Percentiles rank a stretch among this genome's conserved stretches.
These are phyloP conservation scores for Centaurea solstitialis DNA, from an alignment of 129 eudicot genomes.

Conservation along the genomic window DNA sequence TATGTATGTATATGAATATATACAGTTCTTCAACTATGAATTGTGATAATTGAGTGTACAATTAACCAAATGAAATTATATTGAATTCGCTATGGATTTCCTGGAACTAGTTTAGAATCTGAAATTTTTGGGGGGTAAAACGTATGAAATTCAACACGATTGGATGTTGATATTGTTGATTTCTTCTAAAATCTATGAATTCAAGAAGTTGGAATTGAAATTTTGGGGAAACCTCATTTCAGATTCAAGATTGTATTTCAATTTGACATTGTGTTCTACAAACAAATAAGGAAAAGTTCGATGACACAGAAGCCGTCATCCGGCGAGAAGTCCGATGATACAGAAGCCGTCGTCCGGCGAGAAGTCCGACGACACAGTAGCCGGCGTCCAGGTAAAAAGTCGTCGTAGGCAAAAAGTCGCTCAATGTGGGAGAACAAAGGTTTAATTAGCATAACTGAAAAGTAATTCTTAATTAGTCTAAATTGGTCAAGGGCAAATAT, in stretches of 20 bases:
- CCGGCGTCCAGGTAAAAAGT: too few relatives aligned
- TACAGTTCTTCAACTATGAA: not conserved
- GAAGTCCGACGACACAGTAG: too few relatives aligned
- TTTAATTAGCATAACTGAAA: too few relatives aligned
- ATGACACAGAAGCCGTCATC: too few relatives aligned
- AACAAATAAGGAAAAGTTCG: not conserved
- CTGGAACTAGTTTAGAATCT: not conserved
- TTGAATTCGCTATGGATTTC: not conserved
- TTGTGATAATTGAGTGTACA: not conserved
- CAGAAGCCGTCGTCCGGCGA: too few relatives aligned
- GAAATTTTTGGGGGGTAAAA: not conserved
- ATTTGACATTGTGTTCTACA: not conserved
- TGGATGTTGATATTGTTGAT: not conserved
- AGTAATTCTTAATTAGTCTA: too few relatives aligned
- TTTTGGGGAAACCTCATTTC: not conserved
- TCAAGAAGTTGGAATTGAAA: not conserved
- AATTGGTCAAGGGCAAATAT: too few relatives aligned
- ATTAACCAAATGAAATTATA: not conserved
- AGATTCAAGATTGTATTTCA: not conserved
- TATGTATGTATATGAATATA: conserved; percentile 1
- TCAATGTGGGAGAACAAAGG: too few relatives aligned
- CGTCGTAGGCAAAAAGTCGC: too few relatives aligned
- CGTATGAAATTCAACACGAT: not conserved
- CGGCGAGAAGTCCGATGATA: too few relatives aligned
- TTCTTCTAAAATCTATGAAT: not conserved